These are phyloP conservation scores for Abrus pulchellus DNA, from an alignment of 306 rosid genomes.

Conservation along the genomic window DNA sequence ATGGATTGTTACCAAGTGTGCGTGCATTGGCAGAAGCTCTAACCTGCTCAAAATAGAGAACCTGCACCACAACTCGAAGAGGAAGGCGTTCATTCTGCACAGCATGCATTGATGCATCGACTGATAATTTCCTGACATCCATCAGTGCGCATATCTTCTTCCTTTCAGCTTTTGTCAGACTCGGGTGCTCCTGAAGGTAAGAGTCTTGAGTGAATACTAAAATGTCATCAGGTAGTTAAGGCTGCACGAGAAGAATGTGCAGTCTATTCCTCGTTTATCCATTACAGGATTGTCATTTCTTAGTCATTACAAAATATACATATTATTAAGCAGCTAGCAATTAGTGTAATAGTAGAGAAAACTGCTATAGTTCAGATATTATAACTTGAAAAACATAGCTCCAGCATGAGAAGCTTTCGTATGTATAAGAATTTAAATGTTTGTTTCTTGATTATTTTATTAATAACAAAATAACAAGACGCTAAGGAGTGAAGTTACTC, in stretches of 20 bases:
- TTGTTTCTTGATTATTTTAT: background rate
- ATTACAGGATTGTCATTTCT: background rate
- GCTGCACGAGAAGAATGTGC: background rate
- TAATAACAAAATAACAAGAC: background rate
- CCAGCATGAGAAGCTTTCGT: background rate
- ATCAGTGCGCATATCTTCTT: constrained; percentile 75
- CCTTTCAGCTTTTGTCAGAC: constrained; percentile 78
- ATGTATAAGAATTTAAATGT: background rate
- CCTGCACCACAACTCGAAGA: constrained; percentile 89
- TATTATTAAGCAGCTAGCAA: background rate
- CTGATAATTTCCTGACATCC: constrained; percentile 83
- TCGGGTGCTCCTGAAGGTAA: constrained; percentile 75
- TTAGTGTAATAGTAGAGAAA: background rate
- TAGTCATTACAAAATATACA: constrained; percentile 9
- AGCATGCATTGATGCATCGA: constrained; percentile 80
- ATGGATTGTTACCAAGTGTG: constrained; percentile 41
- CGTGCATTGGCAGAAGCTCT: constrained; percentile 60
- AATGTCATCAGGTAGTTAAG: background rate
- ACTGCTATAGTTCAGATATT: background rate
- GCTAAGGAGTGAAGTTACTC: background rate
- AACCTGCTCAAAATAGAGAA: constrained; percentile 89
- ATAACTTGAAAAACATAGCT: background rate
- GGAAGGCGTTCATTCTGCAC: constrained; percentile 96
- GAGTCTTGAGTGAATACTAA: background rate
- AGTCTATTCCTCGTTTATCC: background rate